Evolutionary conservation across 768 basidiomycete genomes (phyloP).

Genomic region (Nidularia pulvinata): DNA sequence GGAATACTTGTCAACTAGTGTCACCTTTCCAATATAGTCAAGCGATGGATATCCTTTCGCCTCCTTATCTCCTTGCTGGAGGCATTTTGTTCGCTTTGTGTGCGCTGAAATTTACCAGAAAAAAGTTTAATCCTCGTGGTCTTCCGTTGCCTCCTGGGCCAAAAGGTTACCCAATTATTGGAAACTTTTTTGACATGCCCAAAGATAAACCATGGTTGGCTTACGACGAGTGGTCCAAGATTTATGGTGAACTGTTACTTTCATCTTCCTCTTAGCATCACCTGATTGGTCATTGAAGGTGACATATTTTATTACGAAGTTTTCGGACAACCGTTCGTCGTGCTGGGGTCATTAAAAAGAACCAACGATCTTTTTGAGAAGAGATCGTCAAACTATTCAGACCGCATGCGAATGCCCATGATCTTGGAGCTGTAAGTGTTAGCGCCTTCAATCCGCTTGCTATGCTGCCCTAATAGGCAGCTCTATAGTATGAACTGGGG

Average conservation of each 20-base stretch:
- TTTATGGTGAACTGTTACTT: conserved; percentile 7
- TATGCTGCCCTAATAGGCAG: too few relatives aligned
- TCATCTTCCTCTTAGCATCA: not conserved
- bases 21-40: too few relatives aligned
- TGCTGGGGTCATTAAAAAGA: conserved; percentile 24
- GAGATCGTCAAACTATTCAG: conserved; percentile 51
- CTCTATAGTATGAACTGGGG: conserved; percentile 16
- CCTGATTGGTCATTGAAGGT: too few relatives aligned
- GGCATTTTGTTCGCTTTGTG: too few relatives aligned
- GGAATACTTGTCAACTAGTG: too few relatives aligned
- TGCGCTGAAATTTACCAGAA: too few relatives aligned
- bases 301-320: conserved; percentile 52
- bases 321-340: conserved; percentile 27
- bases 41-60: too few relatives aligned
- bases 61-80: too few relatives aligned
- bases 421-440: conserved; percentile 46
- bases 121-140: too few relatives aligned
- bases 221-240: conserved; percentile 11
- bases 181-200: conserved; percentile 11
- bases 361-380: conserved; percentile 54
- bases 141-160: conserved; percentile 8
- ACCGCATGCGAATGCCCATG: conserved; percentile 44
- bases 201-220: conserved; percentile 9
- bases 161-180: conserved; percentile 11
- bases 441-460: too few relatives aligned